Conservation (phyloP, 345 rosid genomes). For the Ceriops decandra region DNA sequence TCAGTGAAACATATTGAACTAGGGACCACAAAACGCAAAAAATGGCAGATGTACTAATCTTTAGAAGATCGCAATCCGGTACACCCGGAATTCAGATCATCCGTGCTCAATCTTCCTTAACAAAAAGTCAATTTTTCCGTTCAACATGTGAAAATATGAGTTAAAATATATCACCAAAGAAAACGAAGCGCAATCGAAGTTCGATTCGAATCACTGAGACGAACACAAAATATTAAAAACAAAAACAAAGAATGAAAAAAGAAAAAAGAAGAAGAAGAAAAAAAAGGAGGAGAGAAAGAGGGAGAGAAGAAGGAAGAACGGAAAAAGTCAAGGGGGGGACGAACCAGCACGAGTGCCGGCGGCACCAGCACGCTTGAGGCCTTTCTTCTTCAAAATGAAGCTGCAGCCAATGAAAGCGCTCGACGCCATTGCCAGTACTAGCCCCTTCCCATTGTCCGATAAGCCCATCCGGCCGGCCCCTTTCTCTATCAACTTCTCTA, state of each 20-base stretch:
- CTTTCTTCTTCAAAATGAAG: constrained; percentile 95
- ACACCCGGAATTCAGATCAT: too few species aligned
- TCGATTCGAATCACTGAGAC: not conserved
- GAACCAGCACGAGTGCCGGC: constrained; percentile 79
- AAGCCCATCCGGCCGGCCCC: constrained; percentile 28
- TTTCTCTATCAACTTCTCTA: not conserved
- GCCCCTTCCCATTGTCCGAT: constrained; percentile 70
- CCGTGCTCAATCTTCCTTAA: too few species aligned
- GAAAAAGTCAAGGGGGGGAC: not conserved
- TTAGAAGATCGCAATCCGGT: too few species aligned
- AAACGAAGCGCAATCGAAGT: too few species aligned
- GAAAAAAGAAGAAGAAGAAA: too few species aligned
- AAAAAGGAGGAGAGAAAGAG: not conserved
- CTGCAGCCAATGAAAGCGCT: constrained; percentile 80
- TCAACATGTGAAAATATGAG: too few species aligned
- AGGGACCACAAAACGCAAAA: too few species aligned
- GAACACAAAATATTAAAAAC: too few species aligned
- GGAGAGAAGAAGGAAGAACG: not conserved
- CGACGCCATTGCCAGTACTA: constrained; percentile 67
- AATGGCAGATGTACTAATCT: too few species aligned
- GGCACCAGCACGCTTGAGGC: constrained; percentile 84
- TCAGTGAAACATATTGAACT: too few species aligned
- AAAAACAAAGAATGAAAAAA: not conserved
- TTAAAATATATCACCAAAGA: too few species aligned
- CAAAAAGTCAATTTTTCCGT: too few species aligned